Base-by-base conservation (phyloP, 768 basidiomycete species). In the Pulveroboletus sp. region DNA sequence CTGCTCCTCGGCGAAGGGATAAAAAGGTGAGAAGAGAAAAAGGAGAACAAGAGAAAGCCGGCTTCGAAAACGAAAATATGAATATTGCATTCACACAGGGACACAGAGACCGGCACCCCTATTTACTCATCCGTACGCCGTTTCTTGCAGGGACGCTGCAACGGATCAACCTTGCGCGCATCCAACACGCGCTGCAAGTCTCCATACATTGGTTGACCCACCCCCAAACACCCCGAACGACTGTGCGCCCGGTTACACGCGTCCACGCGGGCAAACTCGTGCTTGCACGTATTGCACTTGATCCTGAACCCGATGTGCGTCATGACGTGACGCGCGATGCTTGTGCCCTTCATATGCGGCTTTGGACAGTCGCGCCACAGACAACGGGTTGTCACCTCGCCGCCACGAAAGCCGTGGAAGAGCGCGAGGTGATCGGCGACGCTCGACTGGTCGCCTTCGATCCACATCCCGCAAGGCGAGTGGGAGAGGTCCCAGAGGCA, bases 161-260 rank as follows among this genome's bases (percentile, higher is more conserved):
- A 24, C 28, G 56, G 52, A 43, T 56, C 58, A 6, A 58, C 62
- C 57, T 61, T 67, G 47, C 57, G 56, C 35, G 67, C 58, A 10
- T 67, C 65, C 54, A 67, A 39, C 47, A 58, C 50, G 11, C 50
- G 46, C 46, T 58, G 60, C n/a, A 62, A 28, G 28, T 64, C 65
- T 9, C 65, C 64, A 53, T 66, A 62, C 62, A 64, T 65, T 5
- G 62, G 64, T 15, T 64, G 57, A 18, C 62, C 62, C 28, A 65
- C 62, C n/a, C 64, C 64, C 39, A 42, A 37, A 50, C 66, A 67
- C 30, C 63, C 58, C 36, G 66, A 67, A 37, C 66, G 63, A 47
- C 58, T 62, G 27, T 67, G 66, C 11, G 67, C 67, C 48, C 66
- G 68, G 52, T 69, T 67, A 21, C 67, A 67, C 17, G 66, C 66